Conservation (phyloP, 495 filamentous ascomycete species). For the Amphirosellinia nigrospora region DNA sequence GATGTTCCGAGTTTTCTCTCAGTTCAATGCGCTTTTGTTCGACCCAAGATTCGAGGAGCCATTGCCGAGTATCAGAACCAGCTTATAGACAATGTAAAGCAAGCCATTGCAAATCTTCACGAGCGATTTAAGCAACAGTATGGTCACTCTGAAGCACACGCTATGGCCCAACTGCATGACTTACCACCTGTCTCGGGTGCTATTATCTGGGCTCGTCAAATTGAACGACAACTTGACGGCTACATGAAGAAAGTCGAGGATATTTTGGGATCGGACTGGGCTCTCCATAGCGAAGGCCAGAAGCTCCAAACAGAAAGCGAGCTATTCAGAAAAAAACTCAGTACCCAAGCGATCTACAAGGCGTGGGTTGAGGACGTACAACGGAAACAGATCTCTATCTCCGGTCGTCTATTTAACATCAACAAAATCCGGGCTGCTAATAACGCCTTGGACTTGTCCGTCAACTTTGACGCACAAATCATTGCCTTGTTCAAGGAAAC, state of each 20-base stretch:
- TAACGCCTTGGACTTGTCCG: conserved; percentile 81
- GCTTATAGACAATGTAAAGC: conserved; percentile 95
- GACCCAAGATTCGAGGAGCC: conserved; percentile 95
- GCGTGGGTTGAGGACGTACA: conserved; percentile 93
- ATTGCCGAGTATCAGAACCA: conserved; percentile 97
- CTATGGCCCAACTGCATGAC: conserved; percentile 95
- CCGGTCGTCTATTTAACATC: conserved; percentile 89
- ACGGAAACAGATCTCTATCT: conserved; percentile 83
- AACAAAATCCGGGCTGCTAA: conserved; percentile 83
- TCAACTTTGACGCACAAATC: conserved; percentile 97
- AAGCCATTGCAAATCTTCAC: conserved; percentile 89
- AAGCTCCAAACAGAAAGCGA: conserved; percentile 88
- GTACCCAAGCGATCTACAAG: conserved; percentile 90
- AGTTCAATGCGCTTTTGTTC: conserved; percentile 97
- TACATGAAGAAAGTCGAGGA: conserved; percentile 99
- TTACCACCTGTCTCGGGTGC: conserved; percentile 93
- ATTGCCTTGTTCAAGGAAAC: conserved; percentile 99
- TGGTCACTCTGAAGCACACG: conserved; percentile 94
- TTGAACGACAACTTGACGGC: conserved; percentile 88
- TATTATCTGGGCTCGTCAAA: conserved; percentile 96
- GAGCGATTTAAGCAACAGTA: conserved; percentile 99
- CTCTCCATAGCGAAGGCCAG: conserved; percentile 90
- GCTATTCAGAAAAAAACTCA: conserved; percentile 93
- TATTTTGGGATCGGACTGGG: conserved; percentile 92
- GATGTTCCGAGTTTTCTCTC: conserved; percentile 99